Evolutionary conservation across 2,329 filamentous ascomycete species (phyloP).

Genomic region (Talaromyces sp.): DNA sequence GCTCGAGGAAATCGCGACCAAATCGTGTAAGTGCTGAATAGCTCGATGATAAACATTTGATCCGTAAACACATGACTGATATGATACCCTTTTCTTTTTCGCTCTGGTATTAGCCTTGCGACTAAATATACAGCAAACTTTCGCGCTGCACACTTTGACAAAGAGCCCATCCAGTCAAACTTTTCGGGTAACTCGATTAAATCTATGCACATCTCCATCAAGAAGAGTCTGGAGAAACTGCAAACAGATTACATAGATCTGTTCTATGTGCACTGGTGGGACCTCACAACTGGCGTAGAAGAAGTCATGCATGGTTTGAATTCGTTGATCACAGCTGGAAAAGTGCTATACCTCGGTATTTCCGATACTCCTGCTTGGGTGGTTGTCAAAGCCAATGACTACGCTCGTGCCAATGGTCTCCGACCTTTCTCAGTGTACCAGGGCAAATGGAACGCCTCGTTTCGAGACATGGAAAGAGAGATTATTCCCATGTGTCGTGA

Average conservation of each 20-base stretch:
- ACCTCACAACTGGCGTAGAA: slow-evolving; percentile 40
- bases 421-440: slow-evolving; percentile 42
- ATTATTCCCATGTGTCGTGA: slow-evolving; percentile 43
- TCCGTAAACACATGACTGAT: background rate
- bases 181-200: slow-evolving; percentile 45
- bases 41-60: background rate
- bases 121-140: slow-evolving; percentile 67
- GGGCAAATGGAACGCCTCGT: slow-evolving; percentile 39
- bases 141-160: slow-evolving; percentile 39
- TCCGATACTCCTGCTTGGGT: slow-evolving; percentile 43
- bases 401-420: slow-evolving; percentile 38
- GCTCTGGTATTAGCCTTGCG: slow-evolving; percentile 45
- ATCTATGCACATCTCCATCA: slow-evolving; percentile 42
- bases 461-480: slow-evolving; percentile 40
- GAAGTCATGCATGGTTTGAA: slow-evolving; percentile 40
- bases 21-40: slow-evolving; percentile 48
- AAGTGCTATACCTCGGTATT: slow-evolving; percentile 43
- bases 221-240: slow-evolving; percentile 47
- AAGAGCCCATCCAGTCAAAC: slow-evolving; percentile 40
- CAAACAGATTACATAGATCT: slow-evolving; percentile 54
- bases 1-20: slow-evolving; percentile 61
- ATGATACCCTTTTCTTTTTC: background rate
- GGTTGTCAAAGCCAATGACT: slow-evolving; percentile 39
- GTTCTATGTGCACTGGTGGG: slow-evolving; percentile 57
- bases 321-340: slow-evolving; percentile 37